Percentiles rank a stretch among this genome's conserved stretches.
These are phyloP conservation scores for Sporobolomyces pararoseus DNA, from an alignment of 768 basidiomycete species.

Conservation along the genomic window DNA sequence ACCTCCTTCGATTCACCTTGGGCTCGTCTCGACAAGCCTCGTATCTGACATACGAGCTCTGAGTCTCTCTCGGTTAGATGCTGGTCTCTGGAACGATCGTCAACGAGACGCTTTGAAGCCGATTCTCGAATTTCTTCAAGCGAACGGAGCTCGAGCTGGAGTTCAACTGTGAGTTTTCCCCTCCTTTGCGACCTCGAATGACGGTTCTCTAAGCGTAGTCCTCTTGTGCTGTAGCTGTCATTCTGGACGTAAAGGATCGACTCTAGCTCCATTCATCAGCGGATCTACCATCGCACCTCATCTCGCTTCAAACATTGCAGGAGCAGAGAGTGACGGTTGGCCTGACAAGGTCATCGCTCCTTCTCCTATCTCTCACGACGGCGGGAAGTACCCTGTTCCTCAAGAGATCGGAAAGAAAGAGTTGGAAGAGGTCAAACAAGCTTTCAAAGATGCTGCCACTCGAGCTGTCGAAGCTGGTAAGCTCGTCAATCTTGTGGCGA, in stretches of 20 bases:
- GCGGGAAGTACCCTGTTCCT: conserved; percentile 57
- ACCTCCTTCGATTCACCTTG: background rate
- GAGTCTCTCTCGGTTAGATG: too few relatives aligned
- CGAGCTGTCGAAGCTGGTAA: conserved; percentile 32
- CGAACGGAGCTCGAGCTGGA: conserved; percentile 67
- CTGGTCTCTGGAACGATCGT: conserved; percentile 69
- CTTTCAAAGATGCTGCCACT: conserved; percentile 53
- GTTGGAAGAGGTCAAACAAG: conserved; percentile 60
- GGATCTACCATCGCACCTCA: background rate
- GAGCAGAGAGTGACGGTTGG: conserved; percentile 72
- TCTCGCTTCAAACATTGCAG: conserved; percentile 61
- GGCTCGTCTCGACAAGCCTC: too few relatives aligned
- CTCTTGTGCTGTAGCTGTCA: background rate
- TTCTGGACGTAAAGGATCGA: background rate
- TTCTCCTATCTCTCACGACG: conserved; percentile 57
- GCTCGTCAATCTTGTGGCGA: background rate
- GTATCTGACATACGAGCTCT: too few relatives aligned
- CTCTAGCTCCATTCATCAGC: background rate
- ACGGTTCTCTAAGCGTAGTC: background rate
- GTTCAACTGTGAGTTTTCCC: conserved; percentile 58
- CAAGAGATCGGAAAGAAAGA: conserved; percentile 59
- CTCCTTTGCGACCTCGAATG: background rate
- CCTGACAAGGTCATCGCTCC: conserved; percentile 64
- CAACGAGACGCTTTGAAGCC: conserved; percentile 60
- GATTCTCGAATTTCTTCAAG: conserved; percentile 69